These are phyloP conservation scores for Mycena filopes DNA, from an alignment of 768 basidiomycete genomes.

Conservation along the genomic window DNA sequence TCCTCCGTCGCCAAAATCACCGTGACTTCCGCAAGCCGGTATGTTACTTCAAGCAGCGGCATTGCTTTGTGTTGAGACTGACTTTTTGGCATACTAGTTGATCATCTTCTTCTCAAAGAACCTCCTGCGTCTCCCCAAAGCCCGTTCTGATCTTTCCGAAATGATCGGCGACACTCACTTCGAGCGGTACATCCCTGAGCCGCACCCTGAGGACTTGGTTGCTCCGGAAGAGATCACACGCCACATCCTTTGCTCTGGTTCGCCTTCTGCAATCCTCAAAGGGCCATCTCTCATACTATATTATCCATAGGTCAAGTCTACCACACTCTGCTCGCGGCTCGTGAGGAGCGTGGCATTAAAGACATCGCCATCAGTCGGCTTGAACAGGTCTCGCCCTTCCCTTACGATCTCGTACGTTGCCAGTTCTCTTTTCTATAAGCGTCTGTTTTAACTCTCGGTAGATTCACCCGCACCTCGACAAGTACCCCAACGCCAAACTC, in stretches of 20 bases:
- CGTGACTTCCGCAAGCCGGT: conserved; percentile 99
- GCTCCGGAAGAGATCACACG: conserved; percentile 88
- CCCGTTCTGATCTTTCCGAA: conserved; percentile 86
- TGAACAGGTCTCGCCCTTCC: conserved; percentile 97
- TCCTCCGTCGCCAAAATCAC: conserved; percentile 95
- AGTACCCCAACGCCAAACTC: conserved; percentile 94
- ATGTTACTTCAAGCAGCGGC: conserved; percentile 34
- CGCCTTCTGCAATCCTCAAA: conserved; percentile 17
- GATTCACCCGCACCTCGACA: conserved; percentile 94
- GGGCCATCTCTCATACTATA: conserved; percentile 8
- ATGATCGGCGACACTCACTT: conserved; percentile 92
- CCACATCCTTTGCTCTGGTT: conserved; percentile 90
- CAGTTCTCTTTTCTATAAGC: neutral
- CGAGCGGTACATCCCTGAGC: conserved; percentile 93
- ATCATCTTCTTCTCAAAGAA: conserved; percentile 98
- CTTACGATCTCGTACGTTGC: conserved; percentile 85
- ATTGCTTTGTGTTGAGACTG: conserved; percentile 1
- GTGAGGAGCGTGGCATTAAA: conserved; percentile 90
- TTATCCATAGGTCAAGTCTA: conserved; percentile 87
- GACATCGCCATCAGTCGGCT: conserved; percentile 94
- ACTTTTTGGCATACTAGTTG: conserved; percentile 60
- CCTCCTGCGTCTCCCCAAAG: conserved; percentile 93
- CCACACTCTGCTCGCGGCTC: conserved; percentile 86
- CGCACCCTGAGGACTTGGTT: conserved; percentile 75
- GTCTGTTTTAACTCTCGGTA: conserved; percentile 41